Percentiles rank a stretch among this genome's conserved stretches.
Evolutionary conservation across 2,329 filamentous ascomycete genomes (phyloP).

Genomic region (Pyrenophora teres): DNA sequence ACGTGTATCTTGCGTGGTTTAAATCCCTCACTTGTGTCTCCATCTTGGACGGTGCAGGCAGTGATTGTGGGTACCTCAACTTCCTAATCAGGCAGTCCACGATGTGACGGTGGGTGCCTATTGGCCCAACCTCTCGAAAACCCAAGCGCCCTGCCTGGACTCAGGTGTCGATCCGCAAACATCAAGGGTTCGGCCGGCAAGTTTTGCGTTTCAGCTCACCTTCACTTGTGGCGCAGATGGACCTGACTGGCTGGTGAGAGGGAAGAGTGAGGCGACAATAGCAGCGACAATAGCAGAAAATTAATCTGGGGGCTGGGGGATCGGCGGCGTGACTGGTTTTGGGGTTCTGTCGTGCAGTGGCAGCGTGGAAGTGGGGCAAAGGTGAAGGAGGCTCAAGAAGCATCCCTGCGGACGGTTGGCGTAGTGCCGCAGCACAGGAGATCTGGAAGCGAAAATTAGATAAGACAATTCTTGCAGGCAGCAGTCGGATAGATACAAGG

Average conservation of each 20-base stretch:
- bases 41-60: background rate
- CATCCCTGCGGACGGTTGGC: background rate
- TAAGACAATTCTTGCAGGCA: fast-evolving
- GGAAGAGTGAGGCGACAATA: background rate
- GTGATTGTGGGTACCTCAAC: background rate
- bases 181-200: background rate
- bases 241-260: background rate
- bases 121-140: constrained; percentile 2
- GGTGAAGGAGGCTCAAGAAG: background rate
- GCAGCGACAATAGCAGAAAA: background rate
- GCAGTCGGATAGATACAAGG: background rate
- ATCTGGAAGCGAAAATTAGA: background rate
- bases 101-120: background rate
- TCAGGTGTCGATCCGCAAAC: background rate
- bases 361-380: background rate
- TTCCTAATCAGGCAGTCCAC: background rate
- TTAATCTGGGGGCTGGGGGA: background rate
- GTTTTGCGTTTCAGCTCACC: background rate
- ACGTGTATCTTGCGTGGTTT: background rate
- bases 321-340: background rate
- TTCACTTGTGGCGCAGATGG: constrained; percentile 2
- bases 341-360: background rate
- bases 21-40: constrained; percentile 1
- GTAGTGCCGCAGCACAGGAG: background rate
- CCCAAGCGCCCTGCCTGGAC: no score